These are phyloP conservation scores for Metschnikowia aberdeeniae DNA, from an alignment of 805 yeast species.

Conservation along the genomic window DNA sequence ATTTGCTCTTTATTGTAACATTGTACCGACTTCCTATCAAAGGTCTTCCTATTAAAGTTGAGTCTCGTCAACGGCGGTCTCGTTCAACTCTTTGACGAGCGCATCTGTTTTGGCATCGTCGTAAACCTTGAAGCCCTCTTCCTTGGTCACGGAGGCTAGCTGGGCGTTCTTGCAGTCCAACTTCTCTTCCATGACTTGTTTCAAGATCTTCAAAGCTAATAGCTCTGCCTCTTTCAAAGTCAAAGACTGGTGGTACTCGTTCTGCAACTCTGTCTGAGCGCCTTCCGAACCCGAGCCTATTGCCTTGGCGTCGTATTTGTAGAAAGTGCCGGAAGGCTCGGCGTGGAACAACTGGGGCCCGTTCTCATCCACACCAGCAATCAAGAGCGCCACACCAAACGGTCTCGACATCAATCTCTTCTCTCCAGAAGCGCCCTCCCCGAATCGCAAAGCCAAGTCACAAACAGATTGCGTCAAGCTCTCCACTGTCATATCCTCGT, in stretches of 20 bases:
- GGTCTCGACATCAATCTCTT: conserved; percentile 96
- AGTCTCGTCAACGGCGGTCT: conserved; percentile 30
- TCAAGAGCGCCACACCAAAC: conserved; percentile 93
- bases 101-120: conserved; percentile 76
- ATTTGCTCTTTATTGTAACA: not conserved
- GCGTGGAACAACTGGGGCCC: conserved; percentile 97
- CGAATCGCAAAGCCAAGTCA: conserved; percentile 92
- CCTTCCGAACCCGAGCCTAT: conserved; percentile 99
- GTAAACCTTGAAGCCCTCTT: conserved; percentile 81
- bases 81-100: conserved; percentile 73
- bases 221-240: conserved; percentile 92
- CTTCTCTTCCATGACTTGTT: conserved; percentile 99
- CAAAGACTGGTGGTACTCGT: conserved; percentile 90
- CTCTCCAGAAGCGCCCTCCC: conserved; percentile 96
- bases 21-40: not conserved
- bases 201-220: conserved; percentile 79
- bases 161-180: conserved; percentile 93
- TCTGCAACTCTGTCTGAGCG: conserved; percentile 96
- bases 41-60: conserved; percentile 6
- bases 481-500: conserved; percentile 90
- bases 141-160: conserved; percentile 86
- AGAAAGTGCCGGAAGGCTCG: conserved; percentile 98
- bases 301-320: conserved; percentile 97
- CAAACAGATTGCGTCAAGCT: conserved; percentile 94
- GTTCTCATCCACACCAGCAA: conserved; percentile 93